A percentile compares a stretch with the other conserved stretches of the same genome.
These are phyloP conservation scores for Teratosphaeria viscida DNA, from an alignment of 2,329 filamentous ascomycete species.

Conservation along the genomic window DNA sequence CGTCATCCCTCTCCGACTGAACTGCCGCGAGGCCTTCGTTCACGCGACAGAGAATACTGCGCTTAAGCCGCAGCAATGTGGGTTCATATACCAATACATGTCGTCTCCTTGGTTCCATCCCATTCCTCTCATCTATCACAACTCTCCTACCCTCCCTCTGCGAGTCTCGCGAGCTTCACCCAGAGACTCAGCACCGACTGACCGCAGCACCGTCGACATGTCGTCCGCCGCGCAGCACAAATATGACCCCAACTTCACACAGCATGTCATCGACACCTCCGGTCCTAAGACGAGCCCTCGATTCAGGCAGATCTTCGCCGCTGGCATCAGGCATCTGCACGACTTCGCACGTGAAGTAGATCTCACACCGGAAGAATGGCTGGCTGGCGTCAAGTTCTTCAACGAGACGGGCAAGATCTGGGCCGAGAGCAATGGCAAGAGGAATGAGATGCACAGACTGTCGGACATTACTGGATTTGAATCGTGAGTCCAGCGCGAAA, in stretches of 20 bases:
- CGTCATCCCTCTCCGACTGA: not conserved
- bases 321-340: conserved; percentile 62
- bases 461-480: conserved; percentile 66
- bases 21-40: not conserved
- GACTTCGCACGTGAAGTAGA: conserved; percentile 70
- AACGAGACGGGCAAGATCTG: conserved; percentile 60
- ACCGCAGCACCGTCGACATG: not conserved
- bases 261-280: conserved; percentile 62
- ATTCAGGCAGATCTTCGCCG: conserved; percentile 51
- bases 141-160: not conserved
- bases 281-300: conserved; percentile 57
- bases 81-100: not conserved
- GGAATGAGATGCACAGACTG: conserved; percentile 65
- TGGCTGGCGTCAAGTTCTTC: conserved; percentile 62
- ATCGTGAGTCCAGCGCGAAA: conserved; percentile 40
- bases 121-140: not conserved
- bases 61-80: not conserved
- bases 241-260: conserved; percentile 70
- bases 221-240: conserved; percentile 12
- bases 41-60: not conserved
- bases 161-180: not conserved
- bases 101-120: not conserved
- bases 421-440: conserved; percentile 47
- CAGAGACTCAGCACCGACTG: not conserved
- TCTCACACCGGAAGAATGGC: conserved; percentile 67